Percentiles rank a stretch among this genome's conserved stretches.
phyloP scores from a whole-genome alignment of 176 grass and related monocot genomes.

The Bonia amplexicaulis region DNA sequence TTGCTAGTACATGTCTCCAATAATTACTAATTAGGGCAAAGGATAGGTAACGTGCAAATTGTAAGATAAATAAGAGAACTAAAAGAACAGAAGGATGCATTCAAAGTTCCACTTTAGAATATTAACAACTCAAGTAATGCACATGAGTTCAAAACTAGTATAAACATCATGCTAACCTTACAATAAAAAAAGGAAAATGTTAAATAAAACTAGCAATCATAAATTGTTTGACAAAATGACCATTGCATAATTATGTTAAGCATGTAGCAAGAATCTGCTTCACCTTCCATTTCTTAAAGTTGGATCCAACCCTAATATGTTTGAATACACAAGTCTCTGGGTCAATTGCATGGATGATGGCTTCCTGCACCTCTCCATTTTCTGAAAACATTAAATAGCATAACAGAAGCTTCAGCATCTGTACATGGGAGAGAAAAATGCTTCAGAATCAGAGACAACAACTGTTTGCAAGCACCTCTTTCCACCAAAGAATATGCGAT shows the following conservation, averaged over 20 bases:
- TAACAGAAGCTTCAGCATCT: neutral
- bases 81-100: neutral
- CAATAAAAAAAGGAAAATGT: neutral
- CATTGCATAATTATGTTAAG: neutral
- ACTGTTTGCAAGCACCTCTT: constrained; percentile 62
- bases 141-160: neutral
- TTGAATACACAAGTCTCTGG: constrained; percentile 76
- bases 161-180: neutral
- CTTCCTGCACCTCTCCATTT: constrained; percentile 82
- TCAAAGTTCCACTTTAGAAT: neutral
- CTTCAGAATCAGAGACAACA: neutral
- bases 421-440: neutral
- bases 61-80: neutral
- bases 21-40: neutral
- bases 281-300: constrained; percentile 94
- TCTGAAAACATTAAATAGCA: constrained; percentile 49
- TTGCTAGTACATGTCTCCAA: neutral
- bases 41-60: neutral
- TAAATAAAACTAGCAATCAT: neutral
- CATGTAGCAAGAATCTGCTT: constrained; percentile 17
- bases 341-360: constrained; percentile 66
- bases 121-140: neutral
- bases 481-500: constrained; percentile 87
- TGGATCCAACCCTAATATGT: constrained; percentile 83
- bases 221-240: constrained; percentile 1